These are phyloP conservation scores for Tetracentron sinense DNA, from an alignment of 164 flowering plant species.

Conservation along the genomic window DNA sequence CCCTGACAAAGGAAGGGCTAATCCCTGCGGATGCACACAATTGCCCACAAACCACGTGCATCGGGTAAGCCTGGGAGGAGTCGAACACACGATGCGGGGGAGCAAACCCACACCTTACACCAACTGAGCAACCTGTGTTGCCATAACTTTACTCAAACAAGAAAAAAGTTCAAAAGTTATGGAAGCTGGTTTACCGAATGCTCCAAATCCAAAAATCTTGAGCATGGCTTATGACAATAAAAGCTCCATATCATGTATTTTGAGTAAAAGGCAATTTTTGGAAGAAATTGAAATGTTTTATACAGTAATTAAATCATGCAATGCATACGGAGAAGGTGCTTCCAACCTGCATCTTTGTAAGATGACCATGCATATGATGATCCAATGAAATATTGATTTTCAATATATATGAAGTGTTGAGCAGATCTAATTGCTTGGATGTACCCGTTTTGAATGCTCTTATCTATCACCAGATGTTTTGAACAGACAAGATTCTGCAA, in stretches of 20 bases:
- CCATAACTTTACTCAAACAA: too few relatives aligned
- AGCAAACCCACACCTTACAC: too few relatives aligned
- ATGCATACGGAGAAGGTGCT: neutral
- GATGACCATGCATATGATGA: constrained; percentile 88
- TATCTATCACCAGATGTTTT: constrained; percentile 62
- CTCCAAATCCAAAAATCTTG: neutral
- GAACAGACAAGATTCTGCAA: constrained; percentile 61
- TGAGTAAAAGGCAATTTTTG: neutral
- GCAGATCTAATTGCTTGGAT: constrained; percentile 85
- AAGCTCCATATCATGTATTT: neutral
- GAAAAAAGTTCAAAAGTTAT: neutral
- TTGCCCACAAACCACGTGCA: too few relatives aligned
- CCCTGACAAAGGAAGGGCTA: too few relatives aligned
- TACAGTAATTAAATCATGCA: neutral
- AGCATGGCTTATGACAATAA: neutral
- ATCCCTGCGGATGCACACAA: too few relatives aligned
- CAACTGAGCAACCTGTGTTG: too few relatives aligned
- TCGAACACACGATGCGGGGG: too few relatives aligned
- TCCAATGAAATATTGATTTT: constrained; percentile 78
- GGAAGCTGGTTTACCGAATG: neutral
- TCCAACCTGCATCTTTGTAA: constrained; percentile 67
- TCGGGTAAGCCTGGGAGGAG: too few relatives aligned
- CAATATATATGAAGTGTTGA: constrained; percentile 74
- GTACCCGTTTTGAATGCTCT: constrained; percentile 79
- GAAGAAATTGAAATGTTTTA: neutral